Evolutionary conservation across 2,329 filamentous ascomycete genomes (phyloP), one percentile per base, ranked within the genome.

Genomic region (Keithomyces neogunnii): DNA sequence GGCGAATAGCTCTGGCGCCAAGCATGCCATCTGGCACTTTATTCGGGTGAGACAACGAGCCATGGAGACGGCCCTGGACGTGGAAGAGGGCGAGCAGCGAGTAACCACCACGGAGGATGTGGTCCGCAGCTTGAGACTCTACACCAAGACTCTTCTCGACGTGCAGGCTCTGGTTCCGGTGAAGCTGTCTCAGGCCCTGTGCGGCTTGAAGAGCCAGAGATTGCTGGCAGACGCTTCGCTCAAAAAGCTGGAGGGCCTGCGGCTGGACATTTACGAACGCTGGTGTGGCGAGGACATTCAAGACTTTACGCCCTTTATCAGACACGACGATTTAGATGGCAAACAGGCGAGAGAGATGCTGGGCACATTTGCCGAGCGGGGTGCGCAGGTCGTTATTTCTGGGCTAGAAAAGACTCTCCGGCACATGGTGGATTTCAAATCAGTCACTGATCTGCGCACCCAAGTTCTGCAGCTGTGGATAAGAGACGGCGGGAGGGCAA

Each of bases 261-360:
- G 87, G 36, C 71, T 96, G 30, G 89, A 96, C 62, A 70, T 93
- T 8, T 83, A 89, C 60, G 82, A 85, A 56, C 77, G 78, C 26
- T 95, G 90, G 87, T 87, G 93, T 55, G 79, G 86, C 19, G 83
- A 90, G 6, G 89, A 95, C 54, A 87, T 96, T 42, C 81, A 81
- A 45, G 86, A 86, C 57, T 96, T 95, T 63, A 92, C 84, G 1
- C 91, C 91, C 0, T 96, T 89, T 71, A 87, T 95, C 36, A 83
- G 88, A 32, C 84, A 95, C 59, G 88, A 91, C 57, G 87, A 93
- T 57, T 67, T 88, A 4, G 78, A 83, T 29, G 80, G 77, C 26
- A 68, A 73, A 29, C 77, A 82, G 54, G 80, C 81, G 1, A 75
- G 77, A 42, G 77, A 81, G 2, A 81, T 81, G 66, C 74, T 89